Evolutionary conservation across 202 grass and related monocot species (phyloP).

Genomic region (Musa balbisiana): DNA sequence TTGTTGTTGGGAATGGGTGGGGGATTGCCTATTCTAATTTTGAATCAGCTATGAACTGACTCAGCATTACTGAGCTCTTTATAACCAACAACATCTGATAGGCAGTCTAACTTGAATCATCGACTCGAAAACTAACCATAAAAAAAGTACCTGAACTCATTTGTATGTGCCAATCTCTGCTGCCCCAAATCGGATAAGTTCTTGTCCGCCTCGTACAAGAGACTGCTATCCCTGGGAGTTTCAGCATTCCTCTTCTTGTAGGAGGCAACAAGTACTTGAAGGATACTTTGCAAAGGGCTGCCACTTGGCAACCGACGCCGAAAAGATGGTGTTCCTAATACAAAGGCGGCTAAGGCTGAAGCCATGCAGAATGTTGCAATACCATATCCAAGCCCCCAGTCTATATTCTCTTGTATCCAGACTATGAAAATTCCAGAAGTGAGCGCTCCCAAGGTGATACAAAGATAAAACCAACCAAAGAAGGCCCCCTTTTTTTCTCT

Average conservation of each 20-base stretch:
- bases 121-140: background rate
- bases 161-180: conserved; percentile 51
- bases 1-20: too few species aligned
- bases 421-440: conserved; percentile 52
- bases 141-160: conserved; percentile 36
- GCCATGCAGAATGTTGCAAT: conserved; percentile 51
- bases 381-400: conserved; percentile 62
- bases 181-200: conserved; percentile 22
- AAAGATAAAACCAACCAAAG: conserved; percentile 82
- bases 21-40: too few species aligned
- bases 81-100: background rate
- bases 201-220: conserved; percentile 46
- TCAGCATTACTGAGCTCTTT: background rate
- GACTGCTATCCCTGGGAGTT: conserved; percentile 24
- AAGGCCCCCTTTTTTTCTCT: conserved; percentile 54
- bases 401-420: conserved; percentile 67
- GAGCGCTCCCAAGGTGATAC: conserved; percentile 51
- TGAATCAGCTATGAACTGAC: too few species aligned
- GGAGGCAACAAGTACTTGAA: conserved; percentile 43
- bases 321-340: conserved; percentile 55
- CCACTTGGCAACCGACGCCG: conserved; percentile 45
- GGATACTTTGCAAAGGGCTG: conserved; percentile 55
- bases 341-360: conserved; percentile 43
- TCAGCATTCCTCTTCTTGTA: conserved; percentile 35
- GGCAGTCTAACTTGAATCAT: too few species aligned